Conservation (phyloP, 73 alveolate genomes). For the Paramecium primaurelia region DNA sequence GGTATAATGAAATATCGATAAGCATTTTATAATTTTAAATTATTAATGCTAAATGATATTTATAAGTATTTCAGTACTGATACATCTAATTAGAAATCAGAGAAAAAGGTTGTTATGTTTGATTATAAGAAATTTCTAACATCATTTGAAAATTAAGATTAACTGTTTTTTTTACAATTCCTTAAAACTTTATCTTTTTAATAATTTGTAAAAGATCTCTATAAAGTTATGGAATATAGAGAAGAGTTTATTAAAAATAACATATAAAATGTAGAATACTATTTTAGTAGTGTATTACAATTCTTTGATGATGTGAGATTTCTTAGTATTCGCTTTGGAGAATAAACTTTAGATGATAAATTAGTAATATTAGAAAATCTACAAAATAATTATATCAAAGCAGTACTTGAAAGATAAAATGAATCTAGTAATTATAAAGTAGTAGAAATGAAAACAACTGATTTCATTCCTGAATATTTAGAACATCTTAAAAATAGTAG, state of each 20-base stretch:
- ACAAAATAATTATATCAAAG: conserved; percentile 15
- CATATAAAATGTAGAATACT: background rate
- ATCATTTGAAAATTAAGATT: conserved; percentile 3
- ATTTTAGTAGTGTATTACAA: background rate
- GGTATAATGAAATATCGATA: conserved; percentile 6
- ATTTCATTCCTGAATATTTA: conserved; percentile 46
- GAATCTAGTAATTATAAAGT: conserved; percentile 16
- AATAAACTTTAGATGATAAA: conserved; percentile 27
- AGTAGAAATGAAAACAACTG: conserved; percentile 34
- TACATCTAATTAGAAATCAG: background rate
- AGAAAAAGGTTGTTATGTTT: conserved; percentile 22
- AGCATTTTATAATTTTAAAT: conserved; percentile 10
- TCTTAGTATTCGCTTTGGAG: background rate
- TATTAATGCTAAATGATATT: conserved; percentile 22
- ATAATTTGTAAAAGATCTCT: conserved; percentile 35
- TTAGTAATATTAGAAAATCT: background rate
- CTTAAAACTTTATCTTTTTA: conserved; percentile 24
- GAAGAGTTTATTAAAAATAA: conserved; percentile 12
- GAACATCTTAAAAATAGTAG: conserved; percentile 19
- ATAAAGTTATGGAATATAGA: conserved; percentile 45
- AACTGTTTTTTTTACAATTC: background rate
- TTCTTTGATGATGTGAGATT: conserved; percentile 43
- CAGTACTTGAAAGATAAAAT: conserved; percentile 2
- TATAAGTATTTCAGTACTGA: conserved; percentile 16
- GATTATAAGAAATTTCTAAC: conserved; percentile 34